Percentiles rank a stretch among this genome's conserved stretches.
Conservation (phyloP, 2,329 filamentous ascomycete species). For the Aspergillus sp. region DNA sequence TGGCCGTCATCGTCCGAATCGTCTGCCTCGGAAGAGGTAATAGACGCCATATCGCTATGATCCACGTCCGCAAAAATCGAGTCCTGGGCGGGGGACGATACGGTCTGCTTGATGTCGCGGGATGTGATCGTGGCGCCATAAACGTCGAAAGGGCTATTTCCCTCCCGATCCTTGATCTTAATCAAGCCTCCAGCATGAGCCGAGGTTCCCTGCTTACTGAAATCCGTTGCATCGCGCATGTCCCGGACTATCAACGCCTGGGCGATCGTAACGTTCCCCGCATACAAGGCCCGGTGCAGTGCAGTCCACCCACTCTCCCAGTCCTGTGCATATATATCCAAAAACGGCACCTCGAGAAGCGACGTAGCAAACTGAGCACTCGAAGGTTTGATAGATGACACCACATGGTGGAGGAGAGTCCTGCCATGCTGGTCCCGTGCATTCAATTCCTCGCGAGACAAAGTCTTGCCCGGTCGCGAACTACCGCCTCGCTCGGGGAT, state of each 20-base stretch:
- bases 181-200: slow-evolving; percentile 71
- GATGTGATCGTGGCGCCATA: slow-evolving; percentile 84
- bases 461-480: slow-evolving; percentile 25
- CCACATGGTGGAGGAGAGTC: slow-evolving; percentile 80
- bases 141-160: slow-evolving; percentile 90
- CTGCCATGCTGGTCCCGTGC: slow-evolving; percentile 77
- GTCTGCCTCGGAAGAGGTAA: slow-evolving; percentile 37
- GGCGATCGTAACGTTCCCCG: slow-evolving; percentile 84
- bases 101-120: slow-evolving; percentile 57
- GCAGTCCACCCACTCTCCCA: slow-evolving; percentile 94
- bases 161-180: slow-evolving; percentile 93
- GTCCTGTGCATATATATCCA: slow-evolving; percentile 86
- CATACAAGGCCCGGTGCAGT: slow-evolving; percentile 85
- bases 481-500: slow-evolving; percentile 42
- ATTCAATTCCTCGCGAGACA: slow-evolving; percentile 73
- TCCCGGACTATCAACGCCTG: slow-evolving; percentile 79
- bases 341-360: slow-evolving; percentile 75
- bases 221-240: slow-evolving; percentile 62
- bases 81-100: slow-evolving; percentile 31
- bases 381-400: slow-evolving; percentile 68
- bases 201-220: slow-evolving; percentile 56
- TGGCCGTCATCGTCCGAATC: slow-evolving; percentile 51
- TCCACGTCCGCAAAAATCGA: slow-evolving; percentile 48
- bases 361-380: slow-evolving; percentile 74
- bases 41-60: slow-evolving; percentile 30